Base-by-base conservation (phyloP, 129 eudicot genomes). In the Helichrysum umbraculigerum region DNA sequence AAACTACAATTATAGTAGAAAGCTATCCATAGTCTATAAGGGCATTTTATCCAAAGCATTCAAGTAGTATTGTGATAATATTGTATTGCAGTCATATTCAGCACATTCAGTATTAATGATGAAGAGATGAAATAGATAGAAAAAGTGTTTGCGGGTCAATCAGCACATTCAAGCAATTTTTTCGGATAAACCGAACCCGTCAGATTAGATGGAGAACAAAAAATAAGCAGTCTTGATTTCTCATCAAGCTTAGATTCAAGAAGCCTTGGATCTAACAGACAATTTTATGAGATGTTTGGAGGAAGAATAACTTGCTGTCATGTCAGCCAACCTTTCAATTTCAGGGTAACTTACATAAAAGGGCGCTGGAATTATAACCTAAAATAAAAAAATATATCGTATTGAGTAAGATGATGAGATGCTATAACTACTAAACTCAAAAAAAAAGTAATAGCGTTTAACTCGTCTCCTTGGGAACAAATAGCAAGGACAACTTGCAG, bases 401-500 rank as follows among this genome's bases (percentile, higher is more conserved):
- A 42, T 30, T 30, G 2, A 1, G 32, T 30, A 30, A 61, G 56
- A 47, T 66, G 60, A 79, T n/a, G 1, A 20, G 35, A 54, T 29
- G 54, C 32, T 30, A 30, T 30, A 30, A 30, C 32, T 30, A 30
- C 32, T 21, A 37, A n/a, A n/a, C 52, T 28, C 16, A 66, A 5
- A 22, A 78, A 59, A 68, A 47, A 22, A 30, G 25, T 68, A 35
- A 76, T 52, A 47, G 64, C n/a, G 59, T 54, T 61, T 60, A 90
- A 96, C 98, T 93, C 98, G 39, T 93, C 98, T 79, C 98, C 96
- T 25, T 96, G 98, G 22, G 98, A 88, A 77, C 98, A 93, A 73
- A 93, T 95, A 22, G 98, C 98, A 42, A 93, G 92, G 58, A 93
- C 83, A 29, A 92, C 98, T 84, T 93, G 98, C 52, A 88, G 73